phyloP scores from a whole-genome alignment of 345 rosid species.

The Arabidopsis arenosa region DNA sequence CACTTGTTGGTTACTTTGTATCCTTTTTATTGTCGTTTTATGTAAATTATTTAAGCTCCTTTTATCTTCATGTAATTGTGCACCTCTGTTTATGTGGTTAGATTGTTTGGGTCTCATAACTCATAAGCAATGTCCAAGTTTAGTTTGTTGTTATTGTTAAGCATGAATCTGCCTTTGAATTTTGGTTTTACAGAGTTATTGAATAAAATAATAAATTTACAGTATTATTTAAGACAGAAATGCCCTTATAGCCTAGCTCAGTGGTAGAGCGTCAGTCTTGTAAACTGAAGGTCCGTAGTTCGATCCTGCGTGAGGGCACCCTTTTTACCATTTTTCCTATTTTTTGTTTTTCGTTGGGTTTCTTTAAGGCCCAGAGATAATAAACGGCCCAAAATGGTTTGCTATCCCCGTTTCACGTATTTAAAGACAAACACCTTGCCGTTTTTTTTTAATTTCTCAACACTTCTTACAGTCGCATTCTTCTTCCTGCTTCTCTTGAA shows the following conservation, averaged over 20 bases:
- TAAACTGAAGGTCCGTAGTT: constrained; percentile 84
- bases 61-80: neutral
- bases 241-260: constrained; percentile 64
- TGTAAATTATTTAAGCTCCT: neutral
- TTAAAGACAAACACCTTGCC: constrained; percentile 25
- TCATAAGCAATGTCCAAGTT: neutral
- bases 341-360: neutral
- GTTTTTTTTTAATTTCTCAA: neutral
- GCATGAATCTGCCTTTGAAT: neutral
- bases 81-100: neutral
- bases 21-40: neutral
- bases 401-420: neutral
- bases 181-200: neutral
- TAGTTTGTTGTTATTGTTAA: neutral
- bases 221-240: neutral
- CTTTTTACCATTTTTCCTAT: neutral
- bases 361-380: neutral
- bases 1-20: neutral
- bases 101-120: neutral
- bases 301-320: constrained; percentile 84
- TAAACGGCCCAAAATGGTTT: neutral
- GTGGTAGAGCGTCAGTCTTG: constrained; percentile 90
- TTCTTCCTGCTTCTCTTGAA: neutral
- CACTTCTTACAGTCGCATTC: neutral
- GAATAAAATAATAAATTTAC: neutral